Percentiles rank a stretch among this genome's conserved stretches.
Evolutionary conservation across 768 basidiomycete genomes (phyloP).

Genomic region (Calocybe gangraenosa): DNA sequence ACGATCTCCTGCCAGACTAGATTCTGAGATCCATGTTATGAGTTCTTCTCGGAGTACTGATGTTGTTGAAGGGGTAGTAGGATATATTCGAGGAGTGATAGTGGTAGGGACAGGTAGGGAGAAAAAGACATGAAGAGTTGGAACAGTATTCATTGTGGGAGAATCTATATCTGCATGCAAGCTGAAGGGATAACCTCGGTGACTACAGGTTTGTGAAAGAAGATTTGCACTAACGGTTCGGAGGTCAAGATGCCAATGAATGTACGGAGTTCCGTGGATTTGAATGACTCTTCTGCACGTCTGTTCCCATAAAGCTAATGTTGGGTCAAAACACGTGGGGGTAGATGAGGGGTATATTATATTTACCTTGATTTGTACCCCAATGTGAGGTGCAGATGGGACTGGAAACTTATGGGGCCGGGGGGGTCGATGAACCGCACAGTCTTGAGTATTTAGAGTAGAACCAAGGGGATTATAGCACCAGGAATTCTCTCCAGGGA

Average conservation of each 20-base stretch:
- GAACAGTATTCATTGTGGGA: conserved; percentile 35
- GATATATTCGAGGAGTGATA: conserved; percentile 36
- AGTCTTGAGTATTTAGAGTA: neutral
- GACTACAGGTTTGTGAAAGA: conserved; percentile 1
- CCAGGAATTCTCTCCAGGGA: conserved; percentile 70
- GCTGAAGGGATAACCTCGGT: conserved; percentile 19
- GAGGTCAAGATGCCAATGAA: conserved; percentile 73
- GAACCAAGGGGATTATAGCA: conserved; percentile 23
- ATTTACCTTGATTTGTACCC: conserved; percentile 66
- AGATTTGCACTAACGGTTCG: conserved; percentile 52
- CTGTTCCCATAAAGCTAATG: conserved; percentile 65
- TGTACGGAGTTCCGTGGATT: conserved; percentile 57
- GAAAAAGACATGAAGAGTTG: conserved; percentile 71
- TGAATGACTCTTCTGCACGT: conserved; percentile 41
- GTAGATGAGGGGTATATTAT: neutral
- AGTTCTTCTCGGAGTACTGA: conserved; percentile 45
- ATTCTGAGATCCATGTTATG: conserved; percentile 68
- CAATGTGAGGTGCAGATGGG: conserved; percentile 51
- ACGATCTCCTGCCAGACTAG: conserved; percentile 63
- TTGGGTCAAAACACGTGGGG: neutral
- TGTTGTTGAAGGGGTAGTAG: conserved; percentile 17
- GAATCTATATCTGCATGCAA: conserved; percentile 39
- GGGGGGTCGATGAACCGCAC: conserved; percentile 11
- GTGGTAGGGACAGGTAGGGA: conserved; percentile 34
- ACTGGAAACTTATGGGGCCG: conserved; percentile 64